Percentiles rank a stretch among this genome's conserved stretches.
These are phyloP conservation scores for Blumeriella jaapii DNA, from an alignment of 2,329 filamentous ascomycete species.

Conservation along the genomic window DNA sequence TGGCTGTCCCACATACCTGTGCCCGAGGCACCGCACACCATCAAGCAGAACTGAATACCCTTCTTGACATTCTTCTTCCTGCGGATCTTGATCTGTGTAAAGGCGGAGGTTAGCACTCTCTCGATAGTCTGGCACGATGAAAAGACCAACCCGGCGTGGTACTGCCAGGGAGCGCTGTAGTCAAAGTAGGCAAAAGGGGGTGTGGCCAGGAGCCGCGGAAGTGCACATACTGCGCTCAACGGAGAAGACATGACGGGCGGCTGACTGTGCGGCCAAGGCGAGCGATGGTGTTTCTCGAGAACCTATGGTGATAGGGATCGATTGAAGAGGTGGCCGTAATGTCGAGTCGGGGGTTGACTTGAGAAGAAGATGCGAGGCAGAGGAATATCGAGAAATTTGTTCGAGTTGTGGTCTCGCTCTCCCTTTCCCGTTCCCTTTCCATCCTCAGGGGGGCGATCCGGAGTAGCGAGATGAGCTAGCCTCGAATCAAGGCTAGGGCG, in stretches of 20 bases:
- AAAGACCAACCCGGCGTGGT: conserved; percentile 19
- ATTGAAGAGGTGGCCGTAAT: conserved; percentile 3
- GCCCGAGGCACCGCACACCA: conserved; percentile 98
- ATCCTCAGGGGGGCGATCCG: no score
- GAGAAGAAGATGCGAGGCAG: no score
- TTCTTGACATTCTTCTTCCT: conserved; percentile 95
- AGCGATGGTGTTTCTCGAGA: conserved; percentile 11
- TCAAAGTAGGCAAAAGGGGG: conserved; percentile 25
- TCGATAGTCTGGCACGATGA: conserved; percentile 12
- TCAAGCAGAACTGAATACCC: conserved; percentile 98
- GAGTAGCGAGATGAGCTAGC: no score
- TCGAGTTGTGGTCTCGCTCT: no score
- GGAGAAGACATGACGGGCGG: conserved; percentile 42
- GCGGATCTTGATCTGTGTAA: conserved; percentile 78
- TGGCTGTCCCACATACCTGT: conserved; percentile 58
- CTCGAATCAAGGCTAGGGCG: no score
- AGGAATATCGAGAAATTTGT: no score
- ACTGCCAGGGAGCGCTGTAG: conserved; percentile 20
- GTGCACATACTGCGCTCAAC: conserved; percentile 39
- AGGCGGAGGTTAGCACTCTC: conserved; percentile 18
- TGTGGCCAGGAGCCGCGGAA: conserved; percentile 12
- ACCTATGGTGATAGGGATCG: conserved; percentile 10
- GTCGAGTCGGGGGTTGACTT: no score
- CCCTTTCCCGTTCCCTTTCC: no score
- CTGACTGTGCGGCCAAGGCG: conserved; percentile 7